Base-by-base conservation (phyloP, 306 rosid species). In the Vicia faba region DNA sequence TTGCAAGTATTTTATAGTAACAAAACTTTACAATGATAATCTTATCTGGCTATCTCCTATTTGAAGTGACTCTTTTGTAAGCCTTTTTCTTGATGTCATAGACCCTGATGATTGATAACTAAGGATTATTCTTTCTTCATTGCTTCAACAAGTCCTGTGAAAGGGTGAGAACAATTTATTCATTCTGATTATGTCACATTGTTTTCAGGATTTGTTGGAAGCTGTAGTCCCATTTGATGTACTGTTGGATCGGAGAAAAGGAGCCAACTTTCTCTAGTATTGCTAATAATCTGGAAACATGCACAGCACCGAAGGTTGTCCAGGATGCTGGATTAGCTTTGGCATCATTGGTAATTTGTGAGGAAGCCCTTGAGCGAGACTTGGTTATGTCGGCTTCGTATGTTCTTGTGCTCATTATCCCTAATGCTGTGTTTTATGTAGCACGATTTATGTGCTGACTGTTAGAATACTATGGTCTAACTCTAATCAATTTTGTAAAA, bases 331-430 rank as follows among this genome's bases (percentile, higher is more conserved):
- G 87, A 64, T 75, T 86, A 71, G 96, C 98, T 83, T 83, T 92
- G 80, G 88, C 93, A 50, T 89, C 98, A 59, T 69, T 92, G 72
- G 87, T 82, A 59, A 58, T 77, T 74, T 87, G 96, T 69, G 98
- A 92, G 89, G 96, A 89, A 80, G 98, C 96, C 58, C 89, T 92
- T 56, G 93, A 92, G 75, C 89, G 64, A 77, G 98, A 92, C 76
- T 79, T 89, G 78, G 88, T 89, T 60, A 80, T 92, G 73, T 92
- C 98, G 54, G 81, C 88, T 82, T 92, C 98, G 98, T 92, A 92
- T 25, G 96, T 85, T 64, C 75, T 82, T 62, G 57, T 71, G 50
- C 49, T 64, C 49, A 36, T 67, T 70, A 79, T 72, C 9, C 72
- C 40, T 69, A 35, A 26, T 69, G 28, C 61, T 36, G 59, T 20